These are phyloP conservation scores for Solanum dulcamara DNA, from an alignment of 257 asterid genomes.

Conservation along the genomic window DNA sequence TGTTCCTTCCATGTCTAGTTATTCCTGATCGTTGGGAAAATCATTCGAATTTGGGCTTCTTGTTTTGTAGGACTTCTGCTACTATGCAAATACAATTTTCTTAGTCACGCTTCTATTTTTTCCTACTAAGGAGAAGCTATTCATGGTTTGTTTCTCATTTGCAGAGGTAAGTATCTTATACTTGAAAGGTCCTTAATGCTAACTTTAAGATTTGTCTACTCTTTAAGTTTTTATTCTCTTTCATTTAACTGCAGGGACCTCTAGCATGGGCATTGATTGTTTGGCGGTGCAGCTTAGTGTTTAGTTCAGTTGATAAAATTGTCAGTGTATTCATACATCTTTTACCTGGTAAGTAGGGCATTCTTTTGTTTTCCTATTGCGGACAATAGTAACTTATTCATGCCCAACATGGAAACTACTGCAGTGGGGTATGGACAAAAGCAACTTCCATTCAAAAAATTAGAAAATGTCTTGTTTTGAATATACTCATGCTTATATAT, in stretches of 20 bases:
- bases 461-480: neutral
- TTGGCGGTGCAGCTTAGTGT: conserved; percentile 96
- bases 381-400: neutral
- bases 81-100: conserved; percentile 88
- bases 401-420: neutral
- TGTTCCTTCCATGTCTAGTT: neutral
- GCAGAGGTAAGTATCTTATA: conserved; percentile 62
- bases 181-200: neutral
- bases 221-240: neutral
- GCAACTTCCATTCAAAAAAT: neutral
- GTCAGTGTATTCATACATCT: conserved; percentile 97
- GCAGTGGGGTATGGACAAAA: neutral
- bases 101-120: conserved; percentile 65
- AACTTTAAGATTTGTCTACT: neutral
- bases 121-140: conserved; percentile 82
- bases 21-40: neutral
- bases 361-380: neutral
- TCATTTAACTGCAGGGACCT: conserved; percentile 64
- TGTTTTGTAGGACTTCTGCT: conserved; percentile 78
- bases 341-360: conserved; percentile 63
- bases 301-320: conserved; percentile 88
- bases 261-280: conserved; percentile 97
- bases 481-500: neutral
- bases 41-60: neutral
- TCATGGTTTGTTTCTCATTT: conserved; percentile 97